Evolutionary conservation across 371 early-diverging fungal genomes (phyloP).

Genomic region (Haplosporangium sp.): DNA sequence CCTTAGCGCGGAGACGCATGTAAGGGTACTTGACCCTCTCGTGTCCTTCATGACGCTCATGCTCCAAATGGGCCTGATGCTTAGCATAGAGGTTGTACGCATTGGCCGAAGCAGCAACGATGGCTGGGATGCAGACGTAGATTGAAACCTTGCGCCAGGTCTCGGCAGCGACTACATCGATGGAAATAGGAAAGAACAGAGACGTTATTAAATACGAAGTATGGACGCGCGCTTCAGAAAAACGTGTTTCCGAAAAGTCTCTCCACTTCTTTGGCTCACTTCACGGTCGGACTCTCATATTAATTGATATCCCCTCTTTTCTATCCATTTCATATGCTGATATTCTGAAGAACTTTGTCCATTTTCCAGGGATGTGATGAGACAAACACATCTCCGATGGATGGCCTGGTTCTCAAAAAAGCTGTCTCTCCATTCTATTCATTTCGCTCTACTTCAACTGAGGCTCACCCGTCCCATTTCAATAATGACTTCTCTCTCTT

Average conservation of each 20-base stretch:
- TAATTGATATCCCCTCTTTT: no score
- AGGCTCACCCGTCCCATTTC: no score
- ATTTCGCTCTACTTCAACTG: no score
- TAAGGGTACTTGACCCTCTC: slow-evolving; percentile 45
- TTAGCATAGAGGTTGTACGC: slow-evolving; percentile 35
- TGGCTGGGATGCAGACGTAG: slow-evolving; percentile 35
- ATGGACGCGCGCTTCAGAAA: background rate
- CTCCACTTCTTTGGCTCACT: background rate
- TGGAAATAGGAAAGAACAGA: background rate
- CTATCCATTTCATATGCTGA: no score
- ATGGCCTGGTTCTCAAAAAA: no score
- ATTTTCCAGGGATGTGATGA: no score
- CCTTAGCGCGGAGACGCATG: slow-evolving; percentile 46
- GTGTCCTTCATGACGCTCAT: slow-evolving; percentile 34
- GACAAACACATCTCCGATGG: no score
- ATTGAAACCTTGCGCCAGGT: slow-evolving; percentile 53
- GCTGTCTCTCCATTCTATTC: no score
- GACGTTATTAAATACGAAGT: background rate
- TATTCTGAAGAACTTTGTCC: no score
- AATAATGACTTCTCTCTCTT: no score
- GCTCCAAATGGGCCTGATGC: slow-evolving; percentile 43
- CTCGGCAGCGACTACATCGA: slow-evolving; percentile 26
- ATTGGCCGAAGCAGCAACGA: slow-evolving; percentile 34
- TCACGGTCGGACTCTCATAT: no score
- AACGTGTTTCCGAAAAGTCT: background rate